phyloP scores from a whole-genome alignment of 179 eudicot genomes.

The Amaranthus tricolor region DNA sequence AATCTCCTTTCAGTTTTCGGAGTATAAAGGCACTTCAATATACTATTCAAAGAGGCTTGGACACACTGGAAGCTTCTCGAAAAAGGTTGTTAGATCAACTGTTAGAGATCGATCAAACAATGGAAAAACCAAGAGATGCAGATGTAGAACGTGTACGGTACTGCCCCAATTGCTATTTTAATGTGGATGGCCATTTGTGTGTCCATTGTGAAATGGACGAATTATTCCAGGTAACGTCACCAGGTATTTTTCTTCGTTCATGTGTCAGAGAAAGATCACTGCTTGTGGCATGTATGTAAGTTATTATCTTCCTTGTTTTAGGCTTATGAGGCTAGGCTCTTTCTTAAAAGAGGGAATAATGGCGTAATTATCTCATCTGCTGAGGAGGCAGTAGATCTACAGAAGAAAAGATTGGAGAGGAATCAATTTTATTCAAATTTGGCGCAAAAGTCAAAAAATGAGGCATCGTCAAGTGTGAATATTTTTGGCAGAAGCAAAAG shows the following conservation, averaged over 20 bases:
- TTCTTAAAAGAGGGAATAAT: constrained; percentile 62
- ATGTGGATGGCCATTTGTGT: constrained; percentile 71
- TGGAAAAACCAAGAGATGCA: constrained; percentile 79
- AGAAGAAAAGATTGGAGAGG: constrained; percentile 54
- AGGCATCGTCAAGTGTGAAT: constrained; percentile 35
- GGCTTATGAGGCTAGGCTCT: constrained; percentile 95
- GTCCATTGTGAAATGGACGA: constrained; percentile 87
- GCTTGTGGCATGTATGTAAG: constrained; percentile 4
- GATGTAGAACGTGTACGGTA: constrained; percentile 77
- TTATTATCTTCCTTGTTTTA: constrained; percentile 22
- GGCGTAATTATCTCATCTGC: constrained; percentile 65
- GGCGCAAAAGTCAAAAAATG: constrained; percentile 40
- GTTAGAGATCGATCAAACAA: constrained; percentile 63
- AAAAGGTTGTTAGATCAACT: constrained; percentile 58
- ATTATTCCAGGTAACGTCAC: constrained; percentile 63
- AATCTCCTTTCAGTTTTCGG: constrained; percentile 54
- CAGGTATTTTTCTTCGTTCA: neutral
- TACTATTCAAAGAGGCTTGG: constrained; percentile 72
- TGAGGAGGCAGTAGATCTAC: constrained; percentile 76
- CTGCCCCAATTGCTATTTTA: constrained; percentile 67
- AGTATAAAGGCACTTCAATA: constrained; percentile 61
- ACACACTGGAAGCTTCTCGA: constrained; percentile 69
- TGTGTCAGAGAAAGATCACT: constrained; percentile 6
- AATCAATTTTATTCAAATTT: constrained; percentile 63
- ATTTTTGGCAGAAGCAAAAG: constrained; percentile 56